Conservation (phyloP, 176 grass and related monocot species). For the Musa schizocarpa region DNA sequence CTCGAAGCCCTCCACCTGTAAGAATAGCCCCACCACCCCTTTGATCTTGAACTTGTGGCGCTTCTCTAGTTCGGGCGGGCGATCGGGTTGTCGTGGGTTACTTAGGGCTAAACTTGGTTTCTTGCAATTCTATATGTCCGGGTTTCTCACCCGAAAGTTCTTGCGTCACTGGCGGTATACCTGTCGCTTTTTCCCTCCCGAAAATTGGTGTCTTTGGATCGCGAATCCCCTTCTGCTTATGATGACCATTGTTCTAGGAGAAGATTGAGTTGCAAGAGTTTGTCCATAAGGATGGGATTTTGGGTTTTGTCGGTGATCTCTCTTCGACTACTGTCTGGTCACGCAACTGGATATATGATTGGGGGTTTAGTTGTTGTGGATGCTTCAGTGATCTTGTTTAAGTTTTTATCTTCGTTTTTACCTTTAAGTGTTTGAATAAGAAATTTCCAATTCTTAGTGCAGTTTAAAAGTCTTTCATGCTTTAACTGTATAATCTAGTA, state of each 20-base stretch:
- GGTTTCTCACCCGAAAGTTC: neutral
- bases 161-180: neutral
- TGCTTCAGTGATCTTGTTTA: neutral
- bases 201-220: neutral
- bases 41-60: neutral
- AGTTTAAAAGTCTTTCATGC: neutral
- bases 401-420: neutral
- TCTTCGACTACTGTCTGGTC: too few relatives aligned
- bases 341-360: too few relatives aligned
- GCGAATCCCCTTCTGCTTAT: neutral
- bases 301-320: neutral
- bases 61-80: too few relatives aligned
- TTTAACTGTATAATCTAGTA: neutral
- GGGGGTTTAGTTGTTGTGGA: too few relatives aligned
- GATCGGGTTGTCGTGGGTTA: too few relatives aligned
- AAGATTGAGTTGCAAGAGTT: neutral
- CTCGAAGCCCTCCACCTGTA: constrained; percentile 21
- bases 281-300: neutral
- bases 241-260: neutral
- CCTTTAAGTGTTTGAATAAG: neutral
- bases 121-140: neutral
- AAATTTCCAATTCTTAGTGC: neutral
- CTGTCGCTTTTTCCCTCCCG: neutral
- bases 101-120: neutral
- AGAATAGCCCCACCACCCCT: neutral